Conservation (phyloP, 2,329 filamentous ascomycete genomes). For the Botrytis medusae region DNA sequence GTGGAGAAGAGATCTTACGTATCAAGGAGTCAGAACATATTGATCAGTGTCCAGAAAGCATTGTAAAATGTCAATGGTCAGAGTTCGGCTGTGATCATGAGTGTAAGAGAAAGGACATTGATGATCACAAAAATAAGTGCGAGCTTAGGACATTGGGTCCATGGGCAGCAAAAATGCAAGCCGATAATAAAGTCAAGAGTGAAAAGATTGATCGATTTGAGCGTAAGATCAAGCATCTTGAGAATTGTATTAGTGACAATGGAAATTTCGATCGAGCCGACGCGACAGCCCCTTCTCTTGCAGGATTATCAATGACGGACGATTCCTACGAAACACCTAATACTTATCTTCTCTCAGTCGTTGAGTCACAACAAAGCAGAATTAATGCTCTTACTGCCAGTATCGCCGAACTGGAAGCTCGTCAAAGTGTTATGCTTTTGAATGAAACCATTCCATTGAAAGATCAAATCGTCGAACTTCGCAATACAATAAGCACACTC, state of each 20-base stretch:
- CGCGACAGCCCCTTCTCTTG: constrained; percentile 25
- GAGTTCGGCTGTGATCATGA: constrained; percentile 50
- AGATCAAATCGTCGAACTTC: constrained; percentile 58
- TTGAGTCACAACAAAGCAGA: constrained; percentile 54
- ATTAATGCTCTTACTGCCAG: constrained; percentile 58
- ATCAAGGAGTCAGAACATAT: constrained; percentile 39
- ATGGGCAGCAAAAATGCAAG: constrained; percentile 48
- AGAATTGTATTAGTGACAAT: constrained; percentile 39
- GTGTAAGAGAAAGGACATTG: constrained; percentile 44
- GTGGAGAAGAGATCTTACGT: constrained; percentile 33
- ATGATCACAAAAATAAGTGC: constrained; percentile 50
- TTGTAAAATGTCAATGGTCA: constrained; percentile 48
- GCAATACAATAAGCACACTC: constrained; percentile 39
- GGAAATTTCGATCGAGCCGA: constrained; percentile 33
- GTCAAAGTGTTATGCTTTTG: constrained; percentile 60
- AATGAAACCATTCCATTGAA: constrained; percentile 62
- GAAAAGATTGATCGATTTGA: constrained; percentile 49
- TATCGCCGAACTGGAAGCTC: constrained; percentile 57
- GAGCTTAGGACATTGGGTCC: constrained; percentile 54
- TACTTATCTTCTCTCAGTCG: constrained; percentile 47
- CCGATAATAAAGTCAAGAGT: constrained; percentile 43
- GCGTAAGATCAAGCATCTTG: constrained; percentile 46
- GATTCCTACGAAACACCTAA: constrained; percentile 42
- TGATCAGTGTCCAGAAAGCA: constrained; percentile 47
- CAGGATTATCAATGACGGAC: constrained; percentile 24